Base-by-base conservation (phyloP, 2,329 filamentous ascomycete species). In the Fulvia fulva region DNA sequence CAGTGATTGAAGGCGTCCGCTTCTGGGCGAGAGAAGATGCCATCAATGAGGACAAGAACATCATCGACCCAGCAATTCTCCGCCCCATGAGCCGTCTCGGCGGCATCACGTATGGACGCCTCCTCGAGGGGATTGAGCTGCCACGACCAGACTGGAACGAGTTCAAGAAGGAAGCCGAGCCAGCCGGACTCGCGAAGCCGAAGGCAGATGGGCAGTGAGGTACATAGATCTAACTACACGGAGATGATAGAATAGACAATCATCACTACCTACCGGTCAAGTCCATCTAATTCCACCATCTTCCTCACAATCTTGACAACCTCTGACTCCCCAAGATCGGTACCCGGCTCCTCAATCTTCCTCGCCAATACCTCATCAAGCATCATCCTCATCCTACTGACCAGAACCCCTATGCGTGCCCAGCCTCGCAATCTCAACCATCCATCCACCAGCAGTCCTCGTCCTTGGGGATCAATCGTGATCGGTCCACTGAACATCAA, bases 21-120 rank as follows among this genome's bases (percentile, higher is more conserved):
- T 96, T 97, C 71, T 97, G 92, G 91, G 91, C 87, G 1, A 78
- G 92, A 54, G 90, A 95, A 71, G 93, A 97, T 75, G 91, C 91
- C 2, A 78, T 96, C 60, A 90, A 96, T 67, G 84, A 89, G 70
- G 87, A 91, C 8, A 82, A 80, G 69, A 90, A 85, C 64, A 67
- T 90, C 44, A 79, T 97, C 57, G 89, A 95, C 73, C 84, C 90
- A 11, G 81, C 77, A 53, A 84, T 87, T 71, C 76, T 97, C 56
- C 84, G 84, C 61, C 91, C 93, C 0, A 81, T 96, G 16, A 85
- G 84, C 63, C 83, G 93, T 37, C 69, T 97, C 23, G 93, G 93
- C 25, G 93, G 93, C 1, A 95, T 97, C 67, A 88, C 88, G 0
- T 97, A 96, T 71, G 88, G 82, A 0, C 81, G 91, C 45, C 78